These are phyloP conservation scores for Xylaria sp. DNA, from an alignment of 2,329 filamentous ascomycete genomes.

Conservation along the genomic window DNA sequence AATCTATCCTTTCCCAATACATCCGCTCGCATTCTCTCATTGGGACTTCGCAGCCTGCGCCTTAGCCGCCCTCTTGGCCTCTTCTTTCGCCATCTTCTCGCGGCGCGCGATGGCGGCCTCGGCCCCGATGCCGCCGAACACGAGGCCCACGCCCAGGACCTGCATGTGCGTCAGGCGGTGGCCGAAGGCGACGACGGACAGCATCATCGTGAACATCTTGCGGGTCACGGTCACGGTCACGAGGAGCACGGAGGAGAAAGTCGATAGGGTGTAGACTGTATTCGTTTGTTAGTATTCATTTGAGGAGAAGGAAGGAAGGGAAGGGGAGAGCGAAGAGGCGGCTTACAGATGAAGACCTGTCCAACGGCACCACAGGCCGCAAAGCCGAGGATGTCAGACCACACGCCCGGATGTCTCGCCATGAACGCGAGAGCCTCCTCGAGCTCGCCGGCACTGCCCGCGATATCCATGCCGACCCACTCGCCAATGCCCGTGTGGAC, in stretches of 20 bases:
- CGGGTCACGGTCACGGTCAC: slow-evolving; percentile 97
- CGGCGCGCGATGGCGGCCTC: slow-evolving; percentile 83
- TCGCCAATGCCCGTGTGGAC: slow-evolving; percentile 71
- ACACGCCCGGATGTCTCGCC: slow-evolving; percentile 79
- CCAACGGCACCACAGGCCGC: slow-evolving; percentile 90
- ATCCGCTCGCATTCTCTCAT: slow-evolving; percentile 18
- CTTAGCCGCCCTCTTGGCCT: slow-evolving; percentile 63
- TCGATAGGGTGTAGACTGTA: slow-evolving; percentile 86
- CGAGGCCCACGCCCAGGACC: slow-evolving; percentile 89
- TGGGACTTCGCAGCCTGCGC: slow-evolving; percentile 45
- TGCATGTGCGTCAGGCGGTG: slow-evolving; percentile 89
- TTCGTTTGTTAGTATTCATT: slow-evolving; percentile 3
- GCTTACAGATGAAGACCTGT: slow-evolving; percentile 92
- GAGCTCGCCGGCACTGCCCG: slow-evolving; percentile 78
- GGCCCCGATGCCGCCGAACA: slow-evolving; percentile 94
- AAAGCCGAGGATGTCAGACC: slow-evolving; percentile 89
- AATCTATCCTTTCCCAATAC: neutral
- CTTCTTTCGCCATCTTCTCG: slow-evolving; percentile 86
- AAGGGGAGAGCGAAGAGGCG: slow-evolving; percentile 36
- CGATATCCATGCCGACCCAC: slow-evolving; percentile 73
- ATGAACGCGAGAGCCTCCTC: slow-evolving; percentile 83
- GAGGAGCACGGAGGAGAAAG: slow-evolving; percentile 89
- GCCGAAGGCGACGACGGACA: slow-evolving; percentile 94
- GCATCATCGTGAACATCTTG: slow-evolving; percentile 99
- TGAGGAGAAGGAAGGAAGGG: neutral